phyloP scores from a whole-genome alignment of 306 rosid genomes.

The Glycine soja region DNA sequence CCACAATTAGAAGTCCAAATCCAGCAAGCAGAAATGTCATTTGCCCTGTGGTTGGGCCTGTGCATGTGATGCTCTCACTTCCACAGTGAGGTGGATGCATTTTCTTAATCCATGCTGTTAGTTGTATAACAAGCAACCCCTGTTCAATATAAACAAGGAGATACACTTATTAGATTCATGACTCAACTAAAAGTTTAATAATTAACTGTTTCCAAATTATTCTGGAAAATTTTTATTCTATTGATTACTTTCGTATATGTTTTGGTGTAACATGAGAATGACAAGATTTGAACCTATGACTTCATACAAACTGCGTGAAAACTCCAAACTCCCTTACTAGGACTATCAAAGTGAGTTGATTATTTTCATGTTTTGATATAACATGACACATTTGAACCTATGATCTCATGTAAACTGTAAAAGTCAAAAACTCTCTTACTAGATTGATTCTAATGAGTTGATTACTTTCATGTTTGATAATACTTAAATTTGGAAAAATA shows the following conservation, averaged over 20 bases:
- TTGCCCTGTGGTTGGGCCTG: slow-evolving; percentile 70
- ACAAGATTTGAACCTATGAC: neutral
- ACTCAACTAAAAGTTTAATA: neutral
- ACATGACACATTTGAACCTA: too few relatives aligned
- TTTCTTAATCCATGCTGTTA: slow-evolving; percentile 75
- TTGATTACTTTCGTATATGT: too few relatives aligned
- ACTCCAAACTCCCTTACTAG: too few relatives aligned
- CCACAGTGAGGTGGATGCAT: slow-evolving; percentile 79
- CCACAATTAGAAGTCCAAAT: slow-evolving; percentile 64
- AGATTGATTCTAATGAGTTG: neutral
- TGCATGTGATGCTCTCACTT: slow-evolving; percentile 50
- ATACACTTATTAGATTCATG: slow-evolving; percentile 4
- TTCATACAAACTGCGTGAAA: too few relatives aligned
- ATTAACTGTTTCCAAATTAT: too few relatives aligned
- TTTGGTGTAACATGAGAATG: too few relatives aligned
- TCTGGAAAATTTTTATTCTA: too few relatives aligned
- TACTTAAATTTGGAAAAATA: neutral
- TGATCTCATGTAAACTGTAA: too few relatives aligned
- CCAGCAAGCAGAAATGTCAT: slow-evolving; percentile 66
- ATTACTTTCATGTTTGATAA: neutral
- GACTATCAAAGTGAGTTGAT: too few relatives aligned
- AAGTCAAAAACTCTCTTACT: too few relatives aligned
- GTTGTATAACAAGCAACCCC: slow-evolving; percentile 77
- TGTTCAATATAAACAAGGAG: slow-evolving; percentile 38
- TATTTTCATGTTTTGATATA: too few relatives aligned